A percentile compares a stretch with the other conserved stretches of the same genome.
Evolutionary conservation across 2,329 filamentous ascomycete species (phyloP).

Genomic region (Talaromyces sp.): DNA sequence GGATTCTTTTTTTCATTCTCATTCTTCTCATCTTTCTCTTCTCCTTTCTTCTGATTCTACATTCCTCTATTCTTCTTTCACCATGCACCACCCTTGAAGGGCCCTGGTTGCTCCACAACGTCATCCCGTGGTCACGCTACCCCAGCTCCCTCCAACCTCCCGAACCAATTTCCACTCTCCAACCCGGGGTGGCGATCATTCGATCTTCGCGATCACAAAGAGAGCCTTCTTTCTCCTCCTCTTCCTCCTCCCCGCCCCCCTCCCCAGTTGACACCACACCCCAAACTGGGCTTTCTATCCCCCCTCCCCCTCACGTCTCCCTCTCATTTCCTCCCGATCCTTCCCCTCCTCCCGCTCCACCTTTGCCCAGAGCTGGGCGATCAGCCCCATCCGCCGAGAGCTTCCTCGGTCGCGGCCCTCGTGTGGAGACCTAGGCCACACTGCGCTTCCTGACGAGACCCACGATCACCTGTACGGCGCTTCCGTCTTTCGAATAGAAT

Average conservation of each 20-base stretch:
- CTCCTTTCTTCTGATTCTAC: not conserved
- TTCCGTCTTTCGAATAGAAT: slow-evolving; percentile 23
- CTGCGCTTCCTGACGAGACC: slow-evolving; percentile 27
- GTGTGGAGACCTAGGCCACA: not conserved
- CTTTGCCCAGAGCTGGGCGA: not conserved
- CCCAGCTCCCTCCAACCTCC: slow-evolving; percentile 12
- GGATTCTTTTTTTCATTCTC: not conserved
- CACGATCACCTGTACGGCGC: slow-evolving; percentile 20
- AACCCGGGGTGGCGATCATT: slow-evolving; percentile 10
- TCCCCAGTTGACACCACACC: not conserved
- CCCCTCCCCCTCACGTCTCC: not conserved
- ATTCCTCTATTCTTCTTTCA: slow-evolving; percentile 15
- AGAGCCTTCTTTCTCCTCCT: not conserved
- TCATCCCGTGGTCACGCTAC: slow-evolving; percentile 39
- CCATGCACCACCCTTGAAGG: slow-evolving; percentile 32
- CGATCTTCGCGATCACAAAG: not conserved
- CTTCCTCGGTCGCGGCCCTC: slow-evolving; percentile 11
- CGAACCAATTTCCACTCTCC: slow-evolving; percentile 21
- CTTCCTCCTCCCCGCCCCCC: not conserved
- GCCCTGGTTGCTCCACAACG: slow-evolving; percentile 33
- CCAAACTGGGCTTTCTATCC: not conserved
- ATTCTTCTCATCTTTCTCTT: not conserved
- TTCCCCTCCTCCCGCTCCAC: not conserved
- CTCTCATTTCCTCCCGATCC: not conserved
- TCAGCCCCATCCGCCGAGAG: slow-evolving; percentile 4